A percentile compares a stretch with the other conserved stretches of the same genome.
phyloP scores from a whole-genome alignment of 2,329 filamentous ascomycete genomes.

The Trichophyton schoenleinii region DNA sequence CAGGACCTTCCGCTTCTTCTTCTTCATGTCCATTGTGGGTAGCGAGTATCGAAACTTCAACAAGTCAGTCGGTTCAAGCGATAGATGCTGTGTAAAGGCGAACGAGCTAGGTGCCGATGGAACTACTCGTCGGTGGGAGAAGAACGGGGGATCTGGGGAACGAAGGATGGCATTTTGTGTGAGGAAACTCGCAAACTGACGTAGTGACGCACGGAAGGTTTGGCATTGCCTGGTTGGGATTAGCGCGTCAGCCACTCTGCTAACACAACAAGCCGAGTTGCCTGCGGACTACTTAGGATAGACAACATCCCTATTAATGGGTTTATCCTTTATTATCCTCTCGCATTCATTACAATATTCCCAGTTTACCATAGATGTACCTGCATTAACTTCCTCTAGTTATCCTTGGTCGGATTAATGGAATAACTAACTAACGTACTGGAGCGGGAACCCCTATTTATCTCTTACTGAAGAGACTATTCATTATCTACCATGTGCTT shows the following conservation, averaged over 20 bases:
- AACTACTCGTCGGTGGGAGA: background rate
- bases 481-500: too few relatives aligned
- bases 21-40: slow-evolving; percentile 32
- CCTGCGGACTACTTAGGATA: background rate
- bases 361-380: too few relatives aligned
- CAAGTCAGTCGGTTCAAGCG: background rate
- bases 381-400: too few relatives aligned
- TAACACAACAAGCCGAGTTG: background rate
- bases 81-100: background rate
- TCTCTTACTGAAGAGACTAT: too few relatives aligned
- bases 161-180: background rate
- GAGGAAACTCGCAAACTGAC: background rate
- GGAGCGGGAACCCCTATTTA: too few relatives aligned
- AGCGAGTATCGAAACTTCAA: background rate
- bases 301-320: background rate
- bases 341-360: background rate
- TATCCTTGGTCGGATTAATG: too few relatives aligned
- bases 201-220: slow-evolving; percentile 2
- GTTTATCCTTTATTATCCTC: too few relatives aligned
- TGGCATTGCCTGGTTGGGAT: background rate
- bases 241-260: background rate
- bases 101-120: background rate
- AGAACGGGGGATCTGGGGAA: background rate
- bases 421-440: too few relatives aligned
- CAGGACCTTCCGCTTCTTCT: slow-evolving; percentile 75